Base-by-base conservation (phyloP, 2,329 filamentous ascomycete genomes). In the Paraconiothyrium sp. region DNA sequence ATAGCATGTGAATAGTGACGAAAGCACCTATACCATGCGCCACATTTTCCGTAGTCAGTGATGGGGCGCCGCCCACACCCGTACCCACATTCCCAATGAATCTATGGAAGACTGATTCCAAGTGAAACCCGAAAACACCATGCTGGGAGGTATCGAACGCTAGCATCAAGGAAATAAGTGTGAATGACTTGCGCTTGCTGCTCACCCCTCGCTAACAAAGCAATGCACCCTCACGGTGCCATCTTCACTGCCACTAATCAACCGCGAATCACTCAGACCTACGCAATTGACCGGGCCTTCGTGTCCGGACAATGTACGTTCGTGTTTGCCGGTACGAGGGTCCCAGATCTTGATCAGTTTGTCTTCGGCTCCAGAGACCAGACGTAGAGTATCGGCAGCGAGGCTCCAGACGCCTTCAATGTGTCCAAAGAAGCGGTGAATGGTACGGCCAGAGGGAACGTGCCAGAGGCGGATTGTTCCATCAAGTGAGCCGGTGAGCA, bases 321-420 rank as follows among this genome's bases (percentile, higher is more conserved):
- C 94, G 78, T 94, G 97, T 73, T 92, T 93, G 32, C 95, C 95
- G 1, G 92, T 94, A 60, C 93, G 84, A 16, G 94, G 92, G 79
- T 98, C 94, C 95, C 95, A 99, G 35, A 92, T 89, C 82, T 98
- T 98, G 71, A 97, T 92, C 88, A 94, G 96, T 46, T 92, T 90
- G 79, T 99, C 95, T 77, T 98, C 93, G 11, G 92, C 92, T 0
- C 94, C 94, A 20, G 91, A 93, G 14, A 98, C 93, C 16, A 97
- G 88, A 11, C 95, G 89, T 22, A 98, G 82, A 0, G 91, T 94
- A 79, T 98, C 94, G 3, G 92, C 94, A 0, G 92, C 92, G 2
- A 99, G 84, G 6, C 92, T 91, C 95, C 95, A 99, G 22, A 99
- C 91, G 35, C 95, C 95, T 78, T 99, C 95, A 24, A 99, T 87